Base-by-base conservation (phyloP, 2,329 filamentous ascomycete genomes). In the Chaetomiaceae sp. region DNA sequence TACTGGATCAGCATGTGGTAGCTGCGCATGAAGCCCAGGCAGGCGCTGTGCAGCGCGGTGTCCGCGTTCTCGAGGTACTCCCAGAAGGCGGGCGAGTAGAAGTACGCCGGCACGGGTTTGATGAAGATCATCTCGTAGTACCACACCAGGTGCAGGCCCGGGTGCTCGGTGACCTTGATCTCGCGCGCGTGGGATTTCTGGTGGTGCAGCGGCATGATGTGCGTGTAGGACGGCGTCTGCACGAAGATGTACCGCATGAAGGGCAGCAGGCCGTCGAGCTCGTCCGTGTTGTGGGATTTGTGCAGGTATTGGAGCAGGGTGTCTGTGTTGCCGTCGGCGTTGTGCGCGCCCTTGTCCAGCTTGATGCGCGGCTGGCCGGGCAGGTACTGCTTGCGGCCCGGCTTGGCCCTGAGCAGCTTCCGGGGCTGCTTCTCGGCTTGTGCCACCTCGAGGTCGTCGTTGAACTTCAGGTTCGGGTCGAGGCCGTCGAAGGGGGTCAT, bases 81-180 rank as follows among this genome's bases (percentile, higher is more conserved):
- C 66, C 65, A 68, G 47, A 69, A 68, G 3, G 54, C 54, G 9
- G 57, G 30, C 6, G 61, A 62, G 35, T 62, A 58, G 8, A 70
- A 58, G 46, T 64, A 69, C 9, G 50, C 53, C 0, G 68, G 68
- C 6, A 73, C 53, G 0, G 69, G 69, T 47, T 71, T 71, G 56
- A 72, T 56, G 54, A 65, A 70, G 30, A 72, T 67, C 10, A 58
- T 52, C 41, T 65, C 58, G 47, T 65, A 56, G 47, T 62, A 59
- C 68, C 67, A 71, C 10, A 71, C 60, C 4, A 72, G 59, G 45
- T 72, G 69, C 15, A 72, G 58, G 9, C 64, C 61, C 1, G 67
- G 62, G 27, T 65, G 56, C 49, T 72, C 68, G 3, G 63, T 64
- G 8, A 71, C 54, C 11, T 68, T 44, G 43, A 73, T 63, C 8